Percentiles rank a stretch among this genome's conserved stretches.
Evolutionary conservation across 768 basidiomycete genomes (phyloP).

Genomic region (Leucocoprinus sp.): DNA sequence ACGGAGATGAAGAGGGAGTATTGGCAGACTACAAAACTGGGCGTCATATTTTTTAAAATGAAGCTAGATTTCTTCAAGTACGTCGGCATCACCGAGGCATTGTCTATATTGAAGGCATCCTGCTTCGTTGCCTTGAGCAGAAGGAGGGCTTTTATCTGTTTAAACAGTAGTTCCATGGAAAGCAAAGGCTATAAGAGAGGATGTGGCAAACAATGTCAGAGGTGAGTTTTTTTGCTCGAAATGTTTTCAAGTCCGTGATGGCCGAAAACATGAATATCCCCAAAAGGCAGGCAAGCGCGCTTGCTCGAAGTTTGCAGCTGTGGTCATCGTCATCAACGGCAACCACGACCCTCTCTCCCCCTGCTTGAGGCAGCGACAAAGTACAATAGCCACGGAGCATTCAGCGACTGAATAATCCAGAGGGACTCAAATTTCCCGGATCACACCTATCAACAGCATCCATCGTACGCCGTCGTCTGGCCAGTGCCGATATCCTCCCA

Average conservation of each 20-base stretch:
- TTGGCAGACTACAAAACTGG: too few relatives aligned
- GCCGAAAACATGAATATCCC: conserved; percentile 2
- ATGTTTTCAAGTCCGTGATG: not conserved
- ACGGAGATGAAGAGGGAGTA: conserved; percentile 7
- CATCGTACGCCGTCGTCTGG: conserved; percentile 3
- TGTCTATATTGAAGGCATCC: too few relatives aligned
- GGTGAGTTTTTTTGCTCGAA: not conserved
- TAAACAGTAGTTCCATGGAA: too few relatives aligned
- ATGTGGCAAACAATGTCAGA: not conserved
- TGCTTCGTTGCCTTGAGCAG: too few relatives aligned
- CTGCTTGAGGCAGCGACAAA: not conserved
- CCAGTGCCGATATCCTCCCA: not conserved
- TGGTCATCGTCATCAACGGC: conserved; percentile 5
- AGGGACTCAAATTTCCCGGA: conserved; percentile 3
- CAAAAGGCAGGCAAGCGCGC: conserved; percentile 10
- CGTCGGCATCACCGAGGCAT: too few relatives aligned
- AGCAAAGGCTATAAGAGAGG: not conserved
- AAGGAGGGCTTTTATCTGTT: too few relatives aligned
- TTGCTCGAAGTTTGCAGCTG: conserved; percentile 5
- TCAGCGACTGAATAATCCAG: not conserved
- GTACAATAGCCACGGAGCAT: not conserved
- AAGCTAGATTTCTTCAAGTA: too few relatives aligned
- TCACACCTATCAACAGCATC: conserved; percentile 9
- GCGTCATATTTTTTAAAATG: too few relatives aligned
- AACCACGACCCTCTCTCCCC: not conserved